Evolutionary conservation across 345 rosid genomes (phyloP), one percentile per base, ranked within the genome.

Genomic region (Acer negundo): DNA sequence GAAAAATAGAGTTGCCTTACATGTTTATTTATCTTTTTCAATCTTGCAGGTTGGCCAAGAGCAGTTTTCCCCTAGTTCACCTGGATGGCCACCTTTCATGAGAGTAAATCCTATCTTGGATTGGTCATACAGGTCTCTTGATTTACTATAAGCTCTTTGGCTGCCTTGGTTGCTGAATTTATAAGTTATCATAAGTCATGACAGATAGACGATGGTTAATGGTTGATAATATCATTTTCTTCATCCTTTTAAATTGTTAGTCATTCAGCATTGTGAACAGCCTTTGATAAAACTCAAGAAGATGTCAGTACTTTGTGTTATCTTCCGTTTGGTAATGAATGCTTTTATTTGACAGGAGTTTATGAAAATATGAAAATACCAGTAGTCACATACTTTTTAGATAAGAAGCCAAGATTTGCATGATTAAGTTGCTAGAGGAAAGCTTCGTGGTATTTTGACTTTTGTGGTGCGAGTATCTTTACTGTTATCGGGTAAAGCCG

Each of bases 11-110:
- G 62, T 13, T 35, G 24, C 26, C 63, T 75, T 16, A 62, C 16
- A 2, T 56, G 23, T 53, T 69, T 28, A 11, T 53, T 16, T 26
- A 19, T 47, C 4, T 24, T 49, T 47, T 46, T 51, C 22, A 8
- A 42, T 68, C 28, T 69, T 62, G 75, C 84, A 96, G 98, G 97
- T 91, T 74, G 99, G 99, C 73, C 99, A 96, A 84, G 98, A 96
- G 81, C 99, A 91, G 76, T 96, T 96, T 81, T 96, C 98, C 61
- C 99, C 99, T 55, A 94, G 99, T 82, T 94, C 99, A 74, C 95
- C 97, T 56, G 99, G 99, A 67, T 96, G 99, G 99, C 98, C 99
- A 10, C 89, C 98, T 71, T 96, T 96, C 82, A 96, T 96, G 98
- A 91, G 99, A 83, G 95, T 96, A 82, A 96, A 96, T 91, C 99